A percentile compares a stretch with the other conserved stretches of the same genome.
phyloP scores from a whole-genome alignment of 208 protist species.

The Leishmania arabica region DNA sequence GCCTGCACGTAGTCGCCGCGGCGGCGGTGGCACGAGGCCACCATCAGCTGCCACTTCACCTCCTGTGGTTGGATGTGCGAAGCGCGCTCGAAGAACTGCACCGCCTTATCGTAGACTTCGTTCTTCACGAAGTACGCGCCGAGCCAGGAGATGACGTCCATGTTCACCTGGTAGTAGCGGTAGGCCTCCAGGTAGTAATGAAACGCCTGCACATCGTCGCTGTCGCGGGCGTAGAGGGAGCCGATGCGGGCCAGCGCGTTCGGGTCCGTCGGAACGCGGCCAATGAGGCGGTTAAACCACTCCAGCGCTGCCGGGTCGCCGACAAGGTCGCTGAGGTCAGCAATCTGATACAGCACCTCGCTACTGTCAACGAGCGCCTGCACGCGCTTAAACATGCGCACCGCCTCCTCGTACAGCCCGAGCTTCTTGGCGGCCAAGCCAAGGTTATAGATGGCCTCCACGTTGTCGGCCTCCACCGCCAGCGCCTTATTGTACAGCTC shows the following conservation, averaged over 20 bases:
- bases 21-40: slow-evolving; percentile 95
- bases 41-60: slow-evolving; percentile 97
- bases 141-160: slow-evolving; percentile 98
- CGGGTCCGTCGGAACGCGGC: slow-evolving; percentile 94
- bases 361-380: slow-evolving; percentile 92
- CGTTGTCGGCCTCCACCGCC: slow-evolving; percentile 95
- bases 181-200: slow-evolving; percentile 96
- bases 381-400: slow-evolving; percentile 95
- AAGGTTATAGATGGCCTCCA: slow-evolving; percentile 98
- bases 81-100: slow-evolving; percentile 97
- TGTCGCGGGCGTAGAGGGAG: slow-evolving; percentile 90
- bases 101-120: slow-evolving; percentile 97
- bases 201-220: slow-evolving; percentile 93
- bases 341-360: slow-evolving; percentile 96
- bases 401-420: slow-evolving; percentile 91
- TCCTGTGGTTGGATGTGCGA: slow-evolving; percentile 95
- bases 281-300: slow-evolving; percentile 89
- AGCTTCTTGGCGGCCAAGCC: slow-evolving; percentile 93
- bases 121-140: slow-evolving; percentile 97
- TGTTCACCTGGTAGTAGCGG: slow-evolving; percentile 96
- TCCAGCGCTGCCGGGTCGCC: slow-evolving; percentile 65
- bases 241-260: slow-evolving; percentile 93
- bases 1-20: slow-evolving; percentile 92
- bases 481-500: slow-evolving; percentile 95
- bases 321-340: slow-evolving; percentile 91